Percentiles rank a stretch among this genome's conserved stretches.
Conservation (phyloP, 2,329 filamentous ascomycete species). For the Ophiosphaerella korrae region DNA sequence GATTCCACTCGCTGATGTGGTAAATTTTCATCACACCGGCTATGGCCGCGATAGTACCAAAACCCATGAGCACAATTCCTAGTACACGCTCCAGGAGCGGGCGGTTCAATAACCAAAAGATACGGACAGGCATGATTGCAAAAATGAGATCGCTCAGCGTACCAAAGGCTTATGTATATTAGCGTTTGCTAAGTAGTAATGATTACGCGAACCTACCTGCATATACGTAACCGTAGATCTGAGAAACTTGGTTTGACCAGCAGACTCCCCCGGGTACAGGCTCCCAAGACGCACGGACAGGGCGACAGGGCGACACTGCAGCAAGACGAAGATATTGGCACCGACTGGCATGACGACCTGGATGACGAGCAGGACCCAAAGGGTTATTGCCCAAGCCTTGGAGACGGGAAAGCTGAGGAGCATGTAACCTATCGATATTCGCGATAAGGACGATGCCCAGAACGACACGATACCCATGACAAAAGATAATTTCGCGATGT, state of each 20-base stretch:
- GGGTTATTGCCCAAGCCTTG: conserved; percentile 6
- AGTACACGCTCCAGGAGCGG: conserved; percentile 6
- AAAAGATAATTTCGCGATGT: conserved; percentile 3
- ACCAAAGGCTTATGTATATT: conserved; percentile 6
- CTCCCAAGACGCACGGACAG: conserved; percentile 8
- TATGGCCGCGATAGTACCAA: conserved; percentile 8
- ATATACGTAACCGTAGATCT: conserved; percentile 10
- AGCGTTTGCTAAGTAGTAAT: background rate
- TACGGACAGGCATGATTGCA: conserved; percentile 6
- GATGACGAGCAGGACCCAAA: conserved; percentile 7
- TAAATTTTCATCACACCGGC: conserved; percentile 7
- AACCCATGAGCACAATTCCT: conserved; percentile 6
- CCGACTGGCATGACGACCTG: conserved; percentile 8
- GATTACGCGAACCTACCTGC: background rate
- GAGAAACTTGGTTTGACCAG: conserved; percentile 5
- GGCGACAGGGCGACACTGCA: conserved; percentile 9
- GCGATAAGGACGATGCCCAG: conserved; percentile 8
- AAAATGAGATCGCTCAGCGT: conserved; percentile 8
- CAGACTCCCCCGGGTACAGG: conserved; percentile 1
- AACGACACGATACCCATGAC: conserved; percentile 3
- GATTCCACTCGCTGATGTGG: conserved; percentile 9
- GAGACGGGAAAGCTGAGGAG: conserved; percentile 9
- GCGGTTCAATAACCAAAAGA: conserved; percentile 8
- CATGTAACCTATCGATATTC: conserved; percentile 12
- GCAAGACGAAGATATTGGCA: conserved; percentile 3